Evolutionary conservation across 2,329 filamentous ascomycete species (phyloP), one percentile per base, ranked within the genome.

Genomic region (Chrysosporium keratinophilum): DNA sequence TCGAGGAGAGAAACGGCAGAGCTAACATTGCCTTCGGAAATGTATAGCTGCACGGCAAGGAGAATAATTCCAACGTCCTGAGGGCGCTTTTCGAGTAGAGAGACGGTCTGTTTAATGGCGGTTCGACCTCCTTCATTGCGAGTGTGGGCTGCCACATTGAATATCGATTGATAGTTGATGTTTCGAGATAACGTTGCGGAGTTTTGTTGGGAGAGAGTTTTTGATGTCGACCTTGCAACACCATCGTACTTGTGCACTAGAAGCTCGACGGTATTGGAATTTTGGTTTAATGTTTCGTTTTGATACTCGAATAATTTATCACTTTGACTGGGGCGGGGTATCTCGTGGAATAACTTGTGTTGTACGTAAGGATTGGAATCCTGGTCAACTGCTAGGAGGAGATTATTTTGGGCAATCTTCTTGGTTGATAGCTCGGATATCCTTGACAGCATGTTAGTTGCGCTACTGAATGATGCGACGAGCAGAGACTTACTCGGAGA

Each of bases 41-140:
- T 75, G 64, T 94, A 89, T 43, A 95, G 78, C 67, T 96, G 89
- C 9, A 91, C 78, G 54, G 88, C 79, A 9, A 87, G 89, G 39
- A 96, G 74, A 20, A 87, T 72, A 2, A 96, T 76, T 1, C 90
- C 91, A 19, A 95, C 74, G 64, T 96, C 88, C 56, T 81, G 80
- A 0, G 89, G 87, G 31, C 87, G 77, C 64, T 82, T 84, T 61
- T 88, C 83, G 5, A 91, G 73, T 11, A 90, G 68, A 1, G 80
- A 79, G 2, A 87, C 70, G 23, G 94, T 79, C 35, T 80, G 75
- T 64, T 84, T 87, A 34, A 95, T 71, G 4, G 84, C 82, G 44
- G 81, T 77, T 61, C 84, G 85, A 43, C 82, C 84, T 9, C 77
- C 76, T 59, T 76, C 70, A 35, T 81, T 79, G 45, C 82, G 77